Percentiles rank a stretch among this genome's conserved stretches.
Evolutionary conservation across 2,329 filamentous ascomycete genomes (phyloP).

Genomic region (Penicillium decumbens): DNA sequence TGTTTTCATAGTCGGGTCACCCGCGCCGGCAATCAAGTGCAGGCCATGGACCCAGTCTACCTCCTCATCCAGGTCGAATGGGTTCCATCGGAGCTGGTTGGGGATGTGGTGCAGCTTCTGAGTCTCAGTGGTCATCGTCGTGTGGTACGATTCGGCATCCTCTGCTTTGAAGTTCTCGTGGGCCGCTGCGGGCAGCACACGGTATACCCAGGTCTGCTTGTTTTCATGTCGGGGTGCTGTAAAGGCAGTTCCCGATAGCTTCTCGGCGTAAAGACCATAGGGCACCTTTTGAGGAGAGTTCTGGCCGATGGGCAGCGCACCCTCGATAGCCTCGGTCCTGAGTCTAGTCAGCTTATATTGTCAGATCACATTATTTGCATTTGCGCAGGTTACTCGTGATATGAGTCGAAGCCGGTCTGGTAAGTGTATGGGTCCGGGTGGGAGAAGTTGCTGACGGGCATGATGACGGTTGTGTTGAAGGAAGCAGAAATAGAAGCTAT

Average conservation of each 20-base stretch:
- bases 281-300: conserved; percentile 80
- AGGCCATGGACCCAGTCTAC: conserved; percentile 66
- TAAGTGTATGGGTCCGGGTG: conserved; percentile 68
- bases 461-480: conserved; percentile 30
- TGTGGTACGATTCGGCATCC: conserved; percentile 46
- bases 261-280: conserved; percentile 76
- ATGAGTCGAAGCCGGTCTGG: conserved; percentile 70
- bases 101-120: conserved; percentile 66
- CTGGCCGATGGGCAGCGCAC: conserved; percentile 66
- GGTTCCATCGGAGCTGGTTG: conserved; percentile 76
- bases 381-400: conserved; percentile 60
- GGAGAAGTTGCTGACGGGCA: conserved; percentile 62
- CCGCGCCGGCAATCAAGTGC: conserved; percentile 70
- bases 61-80: conserved; percentile 66
- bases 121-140: conserved; percentile 38
- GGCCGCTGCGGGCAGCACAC: conserved; percentile 61
- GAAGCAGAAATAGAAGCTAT: conserved; percentile 4
- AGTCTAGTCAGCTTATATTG: conserved; percentile 11
- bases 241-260: conserved; percentile 68
- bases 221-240: conserved; percentile 65
- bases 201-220: conserved; percentile 68
- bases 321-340: conserved; percentile 71
- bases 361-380: background rate
- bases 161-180: conserved; percentile 50
- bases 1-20: conserved; percentile 71